Conservation (phyloP, 768 basidiomycete species). For the Termitomyces sp. region DNA sequence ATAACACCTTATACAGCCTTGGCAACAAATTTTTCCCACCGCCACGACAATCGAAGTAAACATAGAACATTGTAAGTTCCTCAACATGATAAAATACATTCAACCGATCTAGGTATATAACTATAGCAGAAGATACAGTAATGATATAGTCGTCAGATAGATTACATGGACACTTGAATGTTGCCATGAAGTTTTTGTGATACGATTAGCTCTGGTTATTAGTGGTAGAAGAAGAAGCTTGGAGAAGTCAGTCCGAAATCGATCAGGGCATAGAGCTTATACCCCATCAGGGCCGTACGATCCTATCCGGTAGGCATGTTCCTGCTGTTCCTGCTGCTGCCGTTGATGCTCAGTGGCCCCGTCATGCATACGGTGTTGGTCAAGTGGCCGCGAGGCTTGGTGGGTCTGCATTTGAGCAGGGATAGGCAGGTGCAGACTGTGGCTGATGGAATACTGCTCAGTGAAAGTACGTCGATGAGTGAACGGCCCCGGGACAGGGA, state of each 20-base stretch:
- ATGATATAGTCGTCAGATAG: constrained; percentile 24
- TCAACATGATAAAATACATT: constrained; percentile 22
- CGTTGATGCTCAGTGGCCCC: constrained; percentile 23
- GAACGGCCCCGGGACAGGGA: constrained; percentile 39
- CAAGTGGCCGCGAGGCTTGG: constrained; percentile 40
- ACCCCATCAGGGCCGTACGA: constrained; percentile 41
- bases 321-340: constrained; percentile 18
- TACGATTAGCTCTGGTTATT: constrained; percentile 20
- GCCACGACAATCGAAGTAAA: neutral
- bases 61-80: constrained; percentile 4
- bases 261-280: constrained; percentile 43
- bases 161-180: constrained; percentile 17
- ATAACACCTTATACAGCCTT: neutral
- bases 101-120: constrained; percentile 26
- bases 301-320: constrained; percentile 33
- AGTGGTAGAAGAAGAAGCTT: neutral
- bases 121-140: constrained; percentile 22
- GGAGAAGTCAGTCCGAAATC: constrained; percentile 13
- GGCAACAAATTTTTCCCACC: neutral
- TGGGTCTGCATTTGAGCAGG: constrained; percentile 42
- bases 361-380: constrained; percentile 40
- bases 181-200: constrained; percentile 10
- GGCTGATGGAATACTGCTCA: constrained; percentile 49
- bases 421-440: constrained; percentile 50
- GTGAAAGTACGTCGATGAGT: constrained; percentile 57